Percentiles rank a stretch among this genome's conserved stretches.
phyloP scores from a whole-genome alignment of 345 rosid genomes.

The Rhodamnia argentea region DNA sequence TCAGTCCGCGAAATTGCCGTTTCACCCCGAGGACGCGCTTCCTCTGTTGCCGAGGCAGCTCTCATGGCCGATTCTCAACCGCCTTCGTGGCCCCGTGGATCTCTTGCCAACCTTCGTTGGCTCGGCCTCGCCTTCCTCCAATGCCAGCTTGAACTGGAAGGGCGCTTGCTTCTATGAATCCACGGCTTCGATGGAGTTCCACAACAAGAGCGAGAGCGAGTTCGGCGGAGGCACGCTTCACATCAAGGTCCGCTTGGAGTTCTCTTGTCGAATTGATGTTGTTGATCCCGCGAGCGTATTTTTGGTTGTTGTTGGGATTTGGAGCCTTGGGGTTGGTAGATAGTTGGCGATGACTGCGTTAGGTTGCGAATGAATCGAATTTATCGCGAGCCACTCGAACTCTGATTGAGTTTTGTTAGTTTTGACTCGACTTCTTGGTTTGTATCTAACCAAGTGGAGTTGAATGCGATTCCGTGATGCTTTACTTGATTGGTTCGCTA shows the following conservation, averaged over 20 bases:
- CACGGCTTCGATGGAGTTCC: constrained; percentile 85
- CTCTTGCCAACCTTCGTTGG: constrained; percentile 84
- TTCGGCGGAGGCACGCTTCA: constrained; percentile 95
- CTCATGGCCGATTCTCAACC: constrained; percentile 75
- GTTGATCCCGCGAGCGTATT: not conserved
- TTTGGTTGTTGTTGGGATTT: not conserved
- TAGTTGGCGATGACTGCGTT: not conserved
- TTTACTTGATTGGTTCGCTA: not conserved
- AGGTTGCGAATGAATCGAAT: not conserved
- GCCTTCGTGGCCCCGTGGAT: constrained; percentile 50
- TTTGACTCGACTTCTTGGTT: not conserved
- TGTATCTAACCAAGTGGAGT: not conserved
- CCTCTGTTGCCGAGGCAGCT: constrained; percentile 66
- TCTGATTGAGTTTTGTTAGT: not conserved
- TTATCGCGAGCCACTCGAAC: not conserved
- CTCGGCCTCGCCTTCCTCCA: constrained; percentile 38
- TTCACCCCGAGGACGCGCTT: constrained; percentile 64
- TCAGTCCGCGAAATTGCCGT: constrained; percentile 22
- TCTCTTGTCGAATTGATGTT: not conserved
- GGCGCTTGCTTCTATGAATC: constrained; percentile 85
- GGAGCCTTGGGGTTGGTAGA: not conserved
- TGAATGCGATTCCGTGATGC: not conserved
- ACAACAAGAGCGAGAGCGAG: constrained; percentile 61
- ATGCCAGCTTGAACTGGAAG: constrained; percentile 51
- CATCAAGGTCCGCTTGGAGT: constrained; percentile 36